Base-by-base conservation (phyloP, 164 flowering plant genomes). In the Chimonanthus salicifolius region DNA sequence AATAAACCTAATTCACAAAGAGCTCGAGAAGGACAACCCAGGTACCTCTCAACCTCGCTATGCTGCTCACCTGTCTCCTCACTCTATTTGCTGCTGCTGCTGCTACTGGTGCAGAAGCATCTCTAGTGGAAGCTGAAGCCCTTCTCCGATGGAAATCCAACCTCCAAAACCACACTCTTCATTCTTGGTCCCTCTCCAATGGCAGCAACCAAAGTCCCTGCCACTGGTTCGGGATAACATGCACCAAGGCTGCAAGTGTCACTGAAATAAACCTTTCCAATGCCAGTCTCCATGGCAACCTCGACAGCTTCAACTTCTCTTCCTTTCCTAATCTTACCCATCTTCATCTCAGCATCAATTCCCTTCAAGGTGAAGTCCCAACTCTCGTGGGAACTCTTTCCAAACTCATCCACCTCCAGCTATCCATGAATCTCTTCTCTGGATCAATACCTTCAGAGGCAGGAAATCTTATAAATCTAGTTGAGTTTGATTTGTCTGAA, bases 171-270 rank as follows among this genome's bases (percentile, higher is more conserved):
- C 65, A 62, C 18, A 5, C 43, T 67, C 58, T 75, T 77, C 74
- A 50, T 54, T 62, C 83, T 82, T 4, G 85, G 89, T 87, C 64
- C 78, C 7, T 62, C 58, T 33, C 33, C 33, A 33, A 33, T 33
- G 33, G 33, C 33, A 33, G 33, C 33, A 46, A 70, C 73, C 76
- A 80, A 75, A 79, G 72, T 78, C 78, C 72, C 50, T 83, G 87
- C 80, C 77, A 68, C 21, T 87, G 87, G 88, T 76, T 77, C 2
- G 86, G 85, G 13, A 80, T 87, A 21, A 10, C 3, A 11, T 87
- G 89, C 77, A 71, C 80, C 68, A 15, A 13, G 10, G 71, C 45
- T 3, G 69, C 71, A 18, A 63, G 20, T 9, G 64, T 84, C 58
- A 6, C 76, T 1, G 63, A 60, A 47, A 72, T 87, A 46, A 72